Evolutionary conservation across 805 yeast genomes (phyloP).

Genomic region (Jamesozyma spencerorum): DNA sequence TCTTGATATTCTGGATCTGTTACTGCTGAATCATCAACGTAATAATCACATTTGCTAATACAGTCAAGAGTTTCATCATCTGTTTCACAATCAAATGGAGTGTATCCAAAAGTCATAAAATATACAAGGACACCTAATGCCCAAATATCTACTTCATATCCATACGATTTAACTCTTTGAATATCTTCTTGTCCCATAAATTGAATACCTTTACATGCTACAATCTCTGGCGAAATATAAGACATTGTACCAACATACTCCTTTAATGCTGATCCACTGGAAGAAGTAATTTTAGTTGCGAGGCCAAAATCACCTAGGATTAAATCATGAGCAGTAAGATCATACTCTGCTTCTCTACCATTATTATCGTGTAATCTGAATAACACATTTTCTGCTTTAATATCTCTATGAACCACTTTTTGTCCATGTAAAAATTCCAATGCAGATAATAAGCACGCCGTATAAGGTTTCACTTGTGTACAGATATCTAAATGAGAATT

Average conservation of each 20-base stretch:
- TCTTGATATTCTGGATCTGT: slow-evolving; percentile 37
- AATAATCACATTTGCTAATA: slow-evolving; percentile 47
- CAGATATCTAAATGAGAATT: slow-evolving; percentile 38
- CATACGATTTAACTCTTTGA: slow-evolving; percentile 33
- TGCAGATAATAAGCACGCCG: slow-evolving; percentile 44
- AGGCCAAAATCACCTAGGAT: slow-evolving; percentile 45
- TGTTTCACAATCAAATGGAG: slow-evolving; percentile 70
- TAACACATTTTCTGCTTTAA: slow-evolving; percentile 63
- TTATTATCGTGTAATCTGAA: slow-evolving; percentile 29
- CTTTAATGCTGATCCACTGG: slow-evolving; percentile 26
- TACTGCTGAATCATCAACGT: slow-evolving; percentile 51
- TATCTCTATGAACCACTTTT: slow-evolving; percentile 59
- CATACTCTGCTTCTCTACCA: slow-evolving; percentile 16
- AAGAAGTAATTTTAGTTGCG: slow-evolving; percentile 40
- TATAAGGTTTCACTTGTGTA: slow-evolving; percentile 40
- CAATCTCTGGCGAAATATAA: slow-evolving; percentile 68
- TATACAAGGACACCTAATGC: slow-evolving; percentile 66
- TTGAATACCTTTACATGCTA: slow-evolving; percentile 30
- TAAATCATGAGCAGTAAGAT: slow-evolving; percentile 27
- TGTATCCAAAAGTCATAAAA: slow-evolving; percentile 62
- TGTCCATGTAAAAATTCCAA: slow-evolving; percentile 49
- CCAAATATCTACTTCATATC: slow-evolving; percentile 61
- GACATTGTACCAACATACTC: slow-evolving; percentile 61
- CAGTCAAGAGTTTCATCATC: slow-evolving; percentile 60
- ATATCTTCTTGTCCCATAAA: slow-evolving; percentile 11